A percentile compares a stretch with the other conserved stretches of the same genome.
Evolutionary conservation across 1,284 basidiomycete species (phyloP).

Genomic region (Paramarasmius palmivorus): DNA sequence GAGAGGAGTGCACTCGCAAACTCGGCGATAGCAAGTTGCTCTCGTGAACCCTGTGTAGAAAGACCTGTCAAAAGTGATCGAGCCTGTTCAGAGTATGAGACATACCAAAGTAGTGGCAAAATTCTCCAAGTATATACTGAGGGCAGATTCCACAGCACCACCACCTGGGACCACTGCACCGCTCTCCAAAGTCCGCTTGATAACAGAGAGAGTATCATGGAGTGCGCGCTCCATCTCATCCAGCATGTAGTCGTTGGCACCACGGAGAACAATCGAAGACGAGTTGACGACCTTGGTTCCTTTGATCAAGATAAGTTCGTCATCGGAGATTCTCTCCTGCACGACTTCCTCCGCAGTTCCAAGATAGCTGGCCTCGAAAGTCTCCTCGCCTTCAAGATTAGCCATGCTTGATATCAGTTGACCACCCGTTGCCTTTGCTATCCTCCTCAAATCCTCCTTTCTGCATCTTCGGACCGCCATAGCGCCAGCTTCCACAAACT

Average conservation of each 20-base stretch:
- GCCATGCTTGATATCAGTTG: conserved; percentile 92
- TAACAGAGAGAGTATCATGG: conserved; percentile 93
- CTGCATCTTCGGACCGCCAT: conserved; percentile 98
- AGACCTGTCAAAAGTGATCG: conserved; percentile 13
- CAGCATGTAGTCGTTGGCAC: conserved; percentile 99
- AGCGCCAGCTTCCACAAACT: conserved; percentile 98
- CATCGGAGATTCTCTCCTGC: conserved; percentile 97
- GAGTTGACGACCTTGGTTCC: conserved; percentile 97
- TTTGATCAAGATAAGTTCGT: conserved; percentile 96
- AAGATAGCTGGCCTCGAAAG: conserved; percentile 90
- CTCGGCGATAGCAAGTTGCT: conserved; percentile 98
- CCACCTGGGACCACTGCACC: conserved; percentile 96
- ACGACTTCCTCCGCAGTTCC: conserved; percentile 94
- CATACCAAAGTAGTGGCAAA: conserved; percentile 95
- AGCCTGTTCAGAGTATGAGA: conserved; percentile 16
- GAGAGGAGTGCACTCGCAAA: conserved; percentile 92
- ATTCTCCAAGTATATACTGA: conserved; percentile 98
- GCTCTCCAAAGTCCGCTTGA: conserved; percentile 97
- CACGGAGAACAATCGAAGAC: conserved; percentile 90
- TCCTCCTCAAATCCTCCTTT: conserved; percentile 96
- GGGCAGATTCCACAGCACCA: conserved; percentile 95
- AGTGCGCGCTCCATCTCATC: conserved; percentile 99
- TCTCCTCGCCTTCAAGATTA: conserved; percentile 98
- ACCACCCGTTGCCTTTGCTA: conserved; percentile 97
- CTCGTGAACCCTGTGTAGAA: conserved; percentile 81